Evolutionary conservation across 176 grass and related monocot genomes (phyloP).

Genomic region (Thalia dealbata): DNA sequence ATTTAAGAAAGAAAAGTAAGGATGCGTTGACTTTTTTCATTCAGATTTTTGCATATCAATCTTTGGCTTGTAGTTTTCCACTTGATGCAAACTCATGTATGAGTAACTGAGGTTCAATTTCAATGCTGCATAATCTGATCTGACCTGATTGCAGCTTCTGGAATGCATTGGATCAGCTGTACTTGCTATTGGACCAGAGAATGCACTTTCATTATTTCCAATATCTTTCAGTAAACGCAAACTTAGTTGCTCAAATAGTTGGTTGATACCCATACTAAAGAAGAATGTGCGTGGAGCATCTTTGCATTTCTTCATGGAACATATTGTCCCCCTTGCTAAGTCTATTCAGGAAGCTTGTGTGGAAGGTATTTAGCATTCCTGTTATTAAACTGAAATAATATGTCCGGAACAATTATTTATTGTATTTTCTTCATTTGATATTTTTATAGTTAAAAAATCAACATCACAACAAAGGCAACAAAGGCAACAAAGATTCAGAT

Average conservation of each 20-base stretch:
- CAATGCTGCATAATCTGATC: conserved; percentile 11
- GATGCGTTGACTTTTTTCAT: background rate
- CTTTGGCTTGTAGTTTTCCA: background rate
- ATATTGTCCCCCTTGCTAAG: conserved; percentile 57
- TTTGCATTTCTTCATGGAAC: conserved; percentile 51
- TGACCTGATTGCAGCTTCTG: conserved; percentile 45
- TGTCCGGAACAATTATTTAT: conserved; percentile 7
- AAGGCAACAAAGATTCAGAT: conserved; percentile 34
- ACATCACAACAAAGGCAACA: conserved; percentile 31
- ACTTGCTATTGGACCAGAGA: conserved; percentile 67
- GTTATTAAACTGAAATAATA: background rate
- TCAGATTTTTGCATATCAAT: background rate
- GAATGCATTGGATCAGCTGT: conserved; percentile 83
- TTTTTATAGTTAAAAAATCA: conserved; percentile 54
- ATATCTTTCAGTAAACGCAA: conserved; percentile 47
- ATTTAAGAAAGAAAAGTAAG: background rate
- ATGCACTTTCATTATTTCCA: conserved; percentile 61
- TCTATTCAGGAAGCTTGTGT: conserved; percentile 40
- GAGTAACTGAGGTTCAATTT: background rate
- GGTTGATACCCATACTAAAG: conserved; percentile 84
- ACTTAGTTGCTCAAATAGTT: conserved; percentile 64
- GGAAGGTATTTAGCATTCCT: conserved; percentile 31
- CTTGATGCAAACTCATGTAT: background rate
- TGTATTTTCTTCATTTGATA: conserved; percentile 17
- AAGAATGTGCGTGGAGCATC: conserved; percentile 54